phyloP scores from a whole-genome alignment of 202 grass and related monocot genomes.

The Bolboschoenoplectus hybrid region DNA sequence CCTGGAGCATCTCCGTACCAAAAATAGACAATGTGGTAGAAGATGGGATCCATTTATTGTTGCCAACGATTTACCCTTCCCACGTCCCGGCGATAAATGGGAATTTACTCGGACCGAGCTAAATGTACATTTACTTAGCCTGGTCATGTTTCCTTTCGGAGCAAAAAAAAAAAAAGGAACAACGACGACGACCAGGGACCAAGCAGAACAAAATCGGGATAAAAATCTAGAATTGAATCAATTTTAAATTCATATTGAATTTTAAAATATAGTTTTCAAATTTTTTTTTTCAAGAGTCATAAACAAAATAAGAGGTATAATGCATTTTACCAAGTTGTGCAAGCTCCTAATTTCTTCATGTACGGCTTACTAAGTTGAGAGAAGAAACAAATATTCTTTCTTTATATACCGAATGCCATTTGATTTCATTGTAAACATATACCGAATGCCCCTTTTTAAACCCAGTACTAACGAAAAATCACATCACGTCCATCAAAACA shows the following conservation, averaged over 20 bases:
- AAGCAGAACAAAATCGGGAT: neutral
- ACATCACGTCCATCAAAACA: neutral
- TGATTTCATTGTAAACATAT: neutral
- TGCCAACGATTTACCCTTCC: neutral
- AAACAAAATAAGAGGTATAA: neutral
- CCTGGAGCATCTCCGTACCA: slow-evolving; percentile 14
- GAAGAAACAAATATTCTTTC: neutral
- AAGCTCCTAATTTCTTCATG: neutral
- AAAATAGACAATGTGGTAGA: neutral
- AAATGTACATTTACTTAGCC: neutral
- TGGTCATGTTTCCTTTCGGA: neutral
- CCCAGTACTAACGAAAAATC: neutral
- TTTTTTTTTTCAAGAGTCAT: neutral
- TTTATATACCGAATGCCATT: neutral
- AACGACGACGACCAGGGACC: too few relatives aligned
- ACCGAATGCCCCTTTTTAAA: neutral
- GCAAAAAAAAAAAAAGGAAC: neutral
- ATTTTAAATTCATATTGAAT: neutral
- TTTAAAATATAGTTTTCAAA: neutral
- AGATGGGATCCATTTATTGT: neutral
- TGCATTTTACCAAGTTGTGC: neutral
- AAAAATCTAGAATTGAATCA: neutral
- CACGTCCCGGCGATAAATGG: neutral
- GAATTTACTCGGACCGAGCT: neutral
- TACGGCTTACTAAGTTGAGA: neutral